Base-by-base conservation (phyloP, 2,329 filamentous ascomycete genomes). In the Ophiostoma himal-ulmi region DNA sequence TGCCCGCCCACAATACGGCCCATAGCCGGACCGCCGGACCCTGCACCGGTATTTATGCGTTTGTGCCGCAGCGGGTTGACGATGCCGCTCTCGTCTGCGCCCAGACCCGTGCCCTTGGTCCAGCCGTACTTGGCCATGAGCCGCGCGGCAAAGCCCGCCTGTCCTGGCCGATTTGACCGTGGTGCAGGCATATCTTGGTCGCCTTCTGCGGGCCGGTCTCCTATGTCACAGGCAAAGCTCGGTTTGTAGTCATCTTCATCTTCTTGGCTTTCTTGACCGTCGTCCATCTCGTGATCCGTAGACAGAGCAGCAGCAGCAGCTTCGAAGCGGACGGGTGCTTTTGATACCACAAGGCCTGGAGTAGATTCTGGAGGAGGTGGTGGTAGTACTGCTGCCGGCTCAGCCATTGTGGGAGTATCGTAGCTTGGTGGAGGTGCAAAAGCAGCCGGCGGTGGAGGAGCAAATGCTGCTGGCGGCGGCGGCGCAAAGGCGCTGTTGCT, bases 91-190 rank as follows among this genome's bases (percentile, higher is more conserved):
- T 88, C 88, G 73, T 89, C 86, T 20, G 92, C 93, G 74, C 95
- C 95, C 4, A 99, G 87, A 26, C 95, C 95, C 73, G 90, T 86
- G 34, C 95, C 95, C 76, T 94, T 90, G 48, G 89, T 90, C 92
- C 94, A 98, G 70, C 95, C 95, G 80, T 97, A 95, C 78, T 97
- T 98, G 72, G 88, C 86, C 88, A 99, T 93, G 70, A 98, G 86
- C 44, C 93, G 90, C 74, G 93, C 88, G 0, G 93, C 95, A 78
- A 97, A 97, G 68, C 90, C 91, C 74, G 89, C 86, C 78, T 96
- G 91, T 20, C 93, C 92, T 0, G 93, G 93, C 2, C 89, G 88
- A 70, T 82, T 86, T 60, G 89, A 89, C 86, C 41, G 83, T 2
- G 67, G 70, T 54, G 44, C 72, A 68, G 44, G 76, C 74, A 26